Base-by-base conservation (phyloP, 257 asterid species). In the Oldenlandia corymbosa region DNA sequence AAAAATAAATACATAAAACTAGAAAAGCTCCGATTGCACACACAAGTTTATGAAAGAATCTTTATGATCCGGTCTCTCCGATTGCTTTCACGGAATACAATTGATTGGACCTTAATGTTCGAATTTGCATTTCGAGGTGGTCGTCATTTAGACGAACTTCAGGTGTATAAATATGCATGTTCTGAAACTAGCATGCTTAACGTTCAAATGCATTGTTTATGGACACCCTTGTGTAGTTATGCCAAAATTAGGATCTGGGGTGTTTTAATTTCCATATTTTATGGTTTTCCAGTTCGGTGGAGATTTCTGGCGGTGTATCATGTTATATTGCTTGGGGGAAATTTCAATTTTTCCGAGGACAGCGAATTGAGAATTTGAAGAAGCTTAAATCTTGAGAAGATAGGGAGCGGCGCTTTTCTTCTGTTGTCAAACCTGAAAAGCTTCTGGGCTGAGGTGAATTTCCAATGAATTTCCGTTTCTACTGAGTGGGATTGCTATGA, bases 11-110 rank as follows among this genome's bases (percentile, higher is more conserved):
- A n/a, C n/a, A n/a, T n/a, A n/a, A n/a, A n/a, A n/a, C n/a, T n/a
- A n/a, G n/a, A n/a, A n/a, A n/a, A n/a, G n/a, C n/a, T n/a, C n/a
- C n/a, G n/a, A n/a, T n/a, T n/a, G n/a, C n/a, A n/a, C n/a, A n/a
- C n/a, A n/a, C n/a, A n/a, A 52, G 14, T 45, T 46, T 42, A 17
- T 6, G 65, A 65, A 59, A 51, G 34, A 28, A 64, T 64, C 62
- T 51, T 73, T n/a, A 76, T 75, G 87, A 83, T 83, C 80, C 65
- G 84, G 77, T 85, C 84, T 77, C 71, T 66, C 66, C 39, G 21
- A 1, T 21, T 16, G 48, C 36, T 46, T 23, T 3, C 24, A 32
- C 7, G 14, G 51, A 20, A 41, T 34, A 45, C 18, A 32, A 64
- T n/a, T n/a, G 70, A 70, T 69, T 48, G 57, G 65, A 68, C 11